Conservation (phyloP, 768 basidiomycete genomes). For the Pleurotus citrinopileatus region DNA sequence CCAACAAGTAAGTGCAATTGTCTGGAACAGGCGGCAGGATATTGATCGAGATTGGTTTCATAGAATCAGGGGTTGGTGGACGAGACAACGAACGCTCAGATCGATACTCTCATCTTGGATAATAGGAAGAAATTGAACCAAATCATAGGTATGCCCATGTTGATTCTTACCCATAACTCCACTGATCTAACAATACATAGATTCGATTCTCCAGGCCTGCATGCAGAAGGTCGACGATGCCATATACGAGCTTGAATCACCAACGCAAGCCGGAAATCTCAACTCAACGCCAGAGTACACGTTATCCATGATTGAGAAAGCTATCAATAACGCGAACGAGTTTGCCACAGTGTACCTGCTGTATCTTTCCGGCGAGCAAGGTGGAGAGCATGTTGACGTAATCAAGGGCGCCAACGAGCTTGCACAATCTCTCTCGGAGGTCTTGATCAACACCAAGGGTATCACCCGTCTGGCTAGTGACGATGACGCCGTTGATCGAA, state of each 20-base stretch:
- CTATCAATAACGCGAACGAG: constrained; percentile 90
- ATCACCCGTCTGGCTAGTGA: constrained; percentile 89
- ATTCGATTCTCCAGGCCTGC: constrained; percentile 95
- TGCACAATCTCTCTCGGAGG: constrained; percentile 90
- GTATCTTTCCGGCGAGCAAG: constrained; percentile 79
- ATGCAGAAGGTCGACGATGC: constrained; percentile 96
- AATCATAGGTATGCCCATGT: constrained; percentile 70
- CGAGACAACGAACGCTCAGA: constrained; percentile 93
- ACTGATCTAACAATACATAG: constrained; percentile 35
- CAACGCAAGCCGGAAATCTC: constrained; percentile 89
- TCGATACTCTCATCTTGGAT: constrained; percentile 94
- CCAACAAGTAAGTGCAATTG: constrained; percentile 59
- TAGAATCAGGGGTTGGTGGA: constrained; percentile 84
- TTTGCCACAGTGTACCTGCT: constrained; percentile 95
- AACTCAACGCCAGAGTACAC: constrained; percentile 99
- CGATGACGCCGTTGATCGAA: constrained; percentile 90
- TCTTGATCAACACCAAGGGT: constrained; percentile 91
- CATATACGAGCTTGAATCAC: constrained; percentile 97
- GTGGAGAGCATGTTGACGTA: constrained; percentile 95
- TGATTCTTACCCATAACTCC: constrained; percentile 12
- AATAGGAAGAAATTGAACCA: constrained; percentile 97
- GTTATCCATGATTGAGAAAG: constrained; percentile 97
- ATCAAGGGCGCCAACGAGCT: constrained; percentile 98
- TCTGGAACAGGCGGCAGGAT: constrained; percentile 11
- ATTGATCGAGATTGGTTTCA: background rate